Percentiles rank a stretch among this genome's conserved stretches.
phyloP scores from a whole-genome alignment of 202 grass and related monocot genomes.

The Sporobolus alterniflorus region DNA sequence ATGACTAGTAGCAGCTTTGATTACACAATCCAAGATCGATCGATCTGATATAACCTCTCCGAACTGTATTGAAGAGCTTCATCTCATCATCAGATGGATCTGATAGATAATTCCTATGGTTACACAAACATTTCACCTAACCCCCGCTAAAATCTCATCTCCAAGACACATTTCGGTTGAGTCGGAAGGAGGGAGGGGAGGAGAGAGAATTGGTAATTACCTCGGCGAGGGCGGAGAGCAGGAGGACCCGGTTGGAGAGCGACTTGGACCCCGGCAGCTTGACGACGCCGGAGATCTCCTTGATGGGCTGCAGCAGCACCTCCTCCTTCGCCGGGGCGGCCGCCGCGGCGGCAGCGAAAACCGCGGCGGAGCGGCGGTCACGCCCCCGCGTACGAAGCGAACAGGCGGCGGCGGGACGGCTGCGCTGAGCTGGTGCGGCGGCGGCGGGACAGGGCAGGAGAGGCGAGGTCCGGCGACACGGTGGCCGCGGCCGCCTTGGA shows the following conservation, averaged over 20 bases:
- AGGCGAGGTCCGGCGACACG: constrained; percentile 23
- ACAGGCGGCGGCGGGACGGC: neutral
- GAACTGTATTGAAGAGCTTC: too few species aligned
- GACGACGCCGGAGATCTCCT: constrained; percentile 90
- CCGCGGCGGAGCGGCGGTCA: constrained; percentile 1
- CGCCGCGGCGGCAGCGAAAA: constrained; percentile 58
- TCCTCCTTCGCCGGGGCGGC: constrained; percentile 69
- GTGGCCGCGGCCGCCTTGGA: constrained; percentile 22
- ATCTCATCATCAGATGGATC: neutral
- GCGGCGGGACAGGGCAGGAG: neutral
- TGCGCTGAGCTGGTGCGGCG: neutral
- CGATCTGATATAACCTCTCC: too few species aligned
- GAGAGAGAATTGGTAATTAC: constrained; percentile 50
- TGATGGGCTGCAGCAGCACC: constrained; percentile 87
- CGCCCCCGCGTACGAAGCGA: constrained; percentile 28
- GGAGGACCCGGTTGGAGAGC: constrained; percentile 96
- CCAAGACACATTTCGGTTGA: neutral
- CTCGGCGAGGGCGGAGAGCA: constrained; percentile 88
- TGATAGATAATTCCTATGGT: neutral
- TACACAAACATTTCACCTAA: constrained; percentile 19
- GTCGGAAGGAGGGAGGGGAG: too few species aligned
- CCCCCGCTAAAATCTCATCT: constrained; percentile 22
- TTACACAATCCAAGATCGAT: too few species aligned
- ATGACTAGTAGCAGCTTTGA: too few species aligned
- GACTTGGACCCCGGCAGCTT: constrained; percentile 96